Conservation (phyloP, 2,329 filamentous ascomycete species). For the Pseudogymnoascus sp. region DNA sequence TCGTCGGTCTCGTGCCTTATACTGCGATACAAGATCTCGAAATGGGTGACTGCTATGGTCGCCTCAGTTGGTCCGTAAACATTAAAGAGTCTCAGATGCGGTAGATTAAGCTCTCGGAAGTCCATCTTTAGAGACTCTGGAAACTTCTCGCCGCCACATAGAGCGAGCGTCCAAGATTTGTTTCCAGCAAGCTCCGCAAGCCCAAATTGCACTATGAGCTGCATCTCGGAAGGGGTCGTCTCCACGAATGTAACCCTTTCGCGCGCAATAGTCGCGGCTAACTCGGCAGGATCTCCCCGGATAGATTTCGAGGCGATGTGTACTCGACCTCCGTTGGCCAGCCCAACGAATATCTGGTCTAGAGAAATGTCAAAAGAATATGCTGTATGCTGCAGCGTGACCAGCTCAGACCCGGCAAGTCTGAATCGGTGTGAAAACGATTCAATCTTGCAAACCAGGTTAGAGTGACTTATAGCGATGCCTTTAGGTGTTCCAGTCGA, state of each 20-base stretch:
- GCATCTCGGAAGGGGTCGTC: constrained; percentile 14
- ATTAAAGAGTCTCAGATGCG: constrained; percentile 13
- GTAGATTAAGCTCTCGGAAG: not conserved
- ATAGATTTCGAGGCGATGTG: not conserved
- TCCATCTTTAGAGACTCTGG: not conserved
- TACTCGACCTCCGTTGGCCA: constrained; percentile 11
- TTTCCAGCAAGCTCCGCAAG: too few relatives aligned
- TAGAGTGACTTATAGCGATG: too few relatives aligned
- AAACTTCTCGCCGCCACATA: constrained; percentile 1
- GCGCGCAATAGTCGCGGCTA: constrained; percentile 6
- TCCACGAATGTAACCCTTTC: constrained; percentile 12
- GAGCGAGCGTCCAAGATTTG: too few relatives aligned
- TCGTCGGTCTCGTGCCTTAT: too few relatives aligned
- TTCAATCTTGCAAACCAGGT: too few relatives aligned
- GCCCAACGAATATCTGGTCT: constrained; percentile 13
- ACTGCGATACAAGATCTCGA: too few relatives aligned
- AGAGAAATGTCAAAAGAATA: constrained; percentile 17
- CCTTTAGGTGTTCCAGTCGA: not conserved
- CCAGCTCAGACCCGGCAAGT: not conserved
- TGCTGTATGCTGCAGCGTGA: not conserved
- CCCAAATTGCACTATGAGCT: too few relatives aligned
- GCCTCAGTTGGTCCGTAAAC: constrained; percentile 17
- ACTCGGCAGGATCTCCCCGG: constrained; percentile 13
- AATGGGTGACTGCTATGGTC: not conserved
- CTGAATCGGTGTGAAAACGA: not conserved